Conservation (phyloP, 2,329 filamentous ascomycete genomes). For the Exophiala mesophila region DNA sequence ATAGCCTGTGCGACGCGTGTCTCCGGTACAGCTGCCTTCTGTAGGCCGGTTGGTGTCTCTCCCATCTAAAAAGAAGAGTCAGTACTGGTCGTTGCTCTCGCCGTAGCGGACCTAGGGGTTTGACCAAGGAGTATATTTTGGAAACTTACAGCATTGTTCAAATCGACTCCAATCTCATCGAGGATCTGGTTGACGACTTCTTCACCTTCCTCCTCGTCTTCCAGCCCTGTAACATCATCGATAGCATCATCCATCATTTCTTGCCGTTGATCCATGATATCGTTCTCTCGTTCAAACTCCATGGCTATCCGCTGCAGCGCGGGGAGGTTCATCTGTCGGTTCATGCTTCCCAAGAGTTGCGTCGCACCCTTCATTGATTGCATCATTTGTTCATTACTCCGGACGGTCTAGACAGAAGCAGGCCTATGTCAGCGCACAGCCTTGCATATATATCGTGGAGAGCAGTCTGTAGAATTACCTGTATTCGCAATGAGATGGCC, state of each 20-base stretch:
- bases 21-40: slow-evolving; percentile 67
- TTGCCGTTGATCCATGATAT: slow-evolving; percentile 97
- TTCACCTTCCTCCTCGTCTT: slow-evolving; percentile 90
- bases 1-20: slow-evolving; percentile 80
- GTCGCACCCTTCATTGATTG: slow-evolving; percentile 99
- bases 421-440: too few species aligned
- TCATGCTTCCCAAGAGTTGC: slow-evolving; percentile 90
- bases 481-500: slow-evolving; percentile 88
- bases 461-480: too few species aligned
- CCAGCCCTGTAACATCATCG: slow-evolving; percentile 88
- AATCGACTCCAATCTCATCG: slow-evolving; percentile 92
- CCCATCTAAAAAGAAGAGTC: slow-evolving; percentile 79
- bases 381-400: slow-evolving; percentile 99
- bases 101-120: too few species aligned
- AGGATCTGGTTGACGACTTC: slow-evolving; percentile 95
- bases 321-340: slow-evolving; percentile 93
- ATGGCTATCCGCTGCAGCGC: slow-evolving; percentile 93
- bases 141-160: slow-evolving; percentile 74
- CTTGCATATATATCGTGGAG: too few species aligned
- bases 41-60: slow-evolving; percentile 80
- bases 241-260: slow-evolving; percentile 99
- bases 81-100: too few species aligned
- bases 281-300: slow-evolving; percentile 98
- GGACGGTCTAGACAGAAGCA: slow-evolving; percentile 64
- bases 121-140: background rate